Evolutionary conservation across 148 eudicot species (phyloP).

Genomic region (Oxyria digyna): DNA sequence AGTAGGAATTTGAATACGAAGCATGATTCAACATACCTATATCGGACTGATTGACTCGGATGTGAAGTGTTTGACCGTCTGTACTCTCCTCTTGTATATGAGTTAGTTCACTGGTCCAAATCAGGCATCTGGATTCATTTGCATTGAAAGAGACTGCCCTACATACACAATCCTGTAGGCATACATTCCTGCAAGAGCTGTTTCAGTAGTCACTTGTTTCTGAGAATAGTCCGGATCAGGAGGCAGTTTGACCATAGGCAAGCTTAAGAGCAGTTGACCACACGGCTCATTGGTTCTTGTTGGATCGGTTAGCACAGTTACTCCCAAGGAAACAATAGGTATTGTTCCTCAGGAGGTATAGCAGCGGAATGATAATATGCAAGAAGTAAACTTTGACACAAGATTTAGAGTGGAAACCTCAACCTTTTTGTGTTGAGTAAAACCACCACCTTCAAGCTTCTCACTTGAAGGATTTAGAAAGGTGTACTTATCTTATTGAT

Average conservation of each 20-base stretch:
- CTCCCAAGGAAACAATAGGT: no score
- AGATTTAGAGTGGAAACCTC: no score
- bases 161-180: neutral
- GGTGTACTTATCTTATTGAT: no score
- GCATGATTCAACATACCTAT: neutral
- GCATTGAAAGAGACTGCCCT: neutral
- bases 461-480: no score
- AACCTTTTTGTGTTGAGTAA: no score
- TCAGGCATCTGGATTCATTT: neutral
- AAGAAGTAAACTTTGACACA: no score
- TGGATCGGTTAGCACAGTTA: no score
- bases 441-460: no score
- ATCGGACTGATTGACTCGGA: neutral
- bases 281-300: neutral
- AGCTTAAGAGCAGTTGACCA: neutral
- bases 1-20: neutral
- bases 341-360: no score
- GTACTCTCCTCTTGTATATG: neutral
- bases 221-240: neutral
- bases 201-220: neutral
- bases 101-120: neutral
- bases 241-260: neutral
- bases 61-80: neutral
- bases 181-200: neutral
- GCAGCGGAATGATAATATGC: no score